Evolutionary conservation across 768 basidiomycete genomes (phyloP).

Genomic region (Tricholoma matsutake): DNA sequence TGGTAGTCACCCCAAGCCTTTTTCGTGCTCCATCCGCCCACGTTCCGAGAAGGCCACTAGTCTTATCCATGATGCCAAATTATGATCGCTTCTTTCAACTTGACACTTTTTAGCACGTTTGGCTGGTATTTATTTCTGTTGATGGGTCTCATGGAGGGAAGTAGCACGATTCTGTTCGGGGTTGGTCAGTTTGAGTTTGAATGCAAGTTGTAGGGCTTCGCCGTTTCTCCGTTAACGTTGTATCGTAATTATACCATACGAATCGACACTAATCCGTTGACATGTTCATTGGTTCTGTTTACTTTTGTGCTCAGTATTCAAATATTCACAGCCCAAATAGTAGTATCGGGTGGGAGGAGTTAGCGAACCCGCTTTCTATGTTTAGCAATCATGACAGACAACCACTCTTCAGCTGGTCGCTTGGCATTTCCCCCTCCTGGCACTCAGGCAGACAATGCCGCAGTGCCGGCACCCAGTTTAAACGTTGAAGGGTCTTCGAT

Average conservation of each 20-base stretch:
- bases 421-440: not conserved
- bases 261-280: not conserved
- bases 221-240: not conserved
- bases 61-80: conserved; percentile 28
- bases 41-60: conserved; percentile 32
- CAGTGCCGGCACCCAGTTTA: conserved; percentile 7
- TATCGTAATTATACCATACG: not conserved
- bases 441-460: not conserved
- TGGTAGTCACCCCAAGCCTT: conserved; percentile 49
- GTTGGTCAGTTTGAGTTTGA: not conserved
- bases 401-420: not conserved
- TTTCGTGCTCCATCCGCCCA: conserved; percentile 43
- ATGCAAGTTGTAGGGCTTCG: not conserved
- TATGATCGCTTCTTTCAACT: conserved; percentile 1
- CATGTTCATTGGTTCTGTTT: not conserved
- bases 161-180: not conserved
- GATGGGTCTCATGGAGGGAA: conserved; percentile 1
- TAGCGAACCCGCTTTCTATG: not conserved
- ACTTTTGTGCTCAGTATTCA: too few species aligned
- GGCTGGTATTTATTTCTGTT: not conserved
- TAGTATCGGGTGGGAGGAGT: not conserved
- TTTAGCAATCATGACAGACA: not conserved
- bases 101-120: not conserved
- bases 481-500: conserved; percentile 27
- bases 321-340: not conserved